Base-by-base conservation (phyloP, 1,139 yeast genomes). In the Scheffersomyces stambukii region DNA sequence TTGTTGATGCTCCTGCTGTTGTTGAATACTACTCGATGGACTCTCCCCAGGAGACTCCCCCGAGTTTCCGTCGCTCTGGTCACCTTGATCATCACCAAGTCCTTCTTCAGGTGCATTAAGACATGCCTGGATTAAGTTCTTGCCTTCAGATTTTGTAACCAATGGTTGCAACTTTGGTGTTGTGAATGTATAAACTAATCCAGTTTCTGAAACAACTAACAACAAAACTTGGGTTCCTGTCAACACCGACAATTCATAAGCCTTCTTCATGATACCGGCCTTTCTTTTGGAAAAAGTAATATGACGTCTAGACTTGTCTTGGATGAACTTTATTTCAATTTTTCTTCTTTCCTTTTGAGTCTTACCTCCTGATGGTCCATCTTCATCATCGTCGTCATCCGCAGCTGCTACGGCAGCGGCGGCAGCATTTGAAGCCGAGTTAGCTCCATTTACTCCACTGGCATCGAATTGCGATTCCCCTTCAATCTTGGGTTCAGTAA, bases 201-300 rank as follows among this genome's bases (percentile, higher is more conserved):
- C 98, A 13, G 98, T 91, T 60, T 91, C 98, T 30, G 95, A 82
- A 23, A 91, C 97, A 36, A 93, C 98, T 46, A 91, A 74, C 37
- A 91, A 67, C 43, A 91, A 71, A 19, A 91, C 97, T 60, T 91
- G 98, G 23, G 97, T 91, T 29, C 98, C 98, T 7, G 98, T 91
- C 46, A 91, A 72, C 29, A 93, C 97, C 15, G 94, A 81, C 43
- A 91, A 72, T 57, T 91, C 98, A 61, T 91, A 91, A 11, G 98
- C 98, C 66, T 82, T 91, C 64, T 91, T 91, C 98, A 91, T 91
- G 50, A 91, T 91, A 42, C 98, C 98, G 24, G 96, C 97, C 62
- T 91, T 89, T 60, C 98, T 83, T 66, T 91, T 91, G 31, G 96
- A 85, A 50, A 91, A 91, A 16, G 98, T 91, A 46, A 91, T 91